These are phyloP conservation scores for Pichia sp. DNA, from an alignment of 1,139 yeast species.

Conservation along the genomic window DNA sequence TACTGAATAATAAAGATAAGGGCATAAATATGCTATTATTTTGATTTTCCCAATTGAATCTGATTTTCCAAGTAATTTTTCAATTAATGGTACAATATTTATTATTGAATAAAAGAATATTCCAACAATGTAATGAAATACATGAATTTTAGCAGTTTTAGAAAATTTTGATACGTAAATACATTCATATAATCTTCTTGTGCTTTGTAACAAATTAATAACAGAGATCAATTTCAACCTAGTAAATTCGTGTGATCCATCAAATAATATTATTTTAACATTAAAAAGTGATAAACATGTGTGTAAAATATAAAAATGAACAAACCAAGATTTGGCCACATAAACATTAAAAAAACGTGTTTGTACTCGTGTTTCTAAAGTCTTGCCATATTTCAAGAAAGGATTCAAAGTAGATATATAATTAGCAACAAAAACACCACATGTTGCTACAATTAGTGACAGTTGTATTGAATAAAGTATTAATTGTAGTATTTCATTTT, in stretches of 20 bases:
- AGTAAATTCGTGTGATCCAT: neutral
- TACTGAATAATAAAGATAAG: conserved; percentile 29
- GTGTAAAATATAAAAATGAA: conserved; percentile 41
- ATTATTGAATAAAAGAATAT: conserved; percentile 51
- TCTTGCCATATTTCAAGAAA: conserved; percentile 28
- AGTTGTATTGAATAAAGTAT: neutral
- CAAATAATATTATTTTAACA: neutral
- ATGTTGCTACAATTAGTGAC: conserved; percentile 14
- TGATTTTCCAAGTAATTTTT: neutral
- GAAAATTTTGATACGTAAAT: conserved; percentile 42
- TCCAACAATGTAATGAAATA: conserved; percentile 74
- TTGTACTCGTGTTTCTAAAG: conserved; percentile 6
- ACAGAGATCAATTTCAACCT: conserved; percentile 21
- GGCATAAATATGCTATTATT: neutral
- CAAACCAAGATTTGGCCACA: conserved; percentile 46
- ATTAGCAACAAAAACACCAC: conserved; percentile 17
- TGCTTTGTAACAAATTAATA: conserved; percentile 49
- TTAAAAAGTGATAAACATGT: conserved; percentile 5
- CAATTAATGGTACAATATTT: conserved; percentile 28
- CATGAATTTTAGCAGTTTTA: conserved; percentile 53
- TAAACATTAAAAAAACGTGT: conserved; percentile 20
- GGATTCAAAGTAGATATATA: conserved; percentile 14
- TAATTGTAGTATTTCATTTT: neutral
- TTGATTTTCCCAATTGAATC: neutral
- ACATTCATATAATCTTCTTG: conserved; percentile 60